phyloP scores from a whole-genome alignment of 78 protist genomes.

The Paratrimastix pyriformis region DNA sequence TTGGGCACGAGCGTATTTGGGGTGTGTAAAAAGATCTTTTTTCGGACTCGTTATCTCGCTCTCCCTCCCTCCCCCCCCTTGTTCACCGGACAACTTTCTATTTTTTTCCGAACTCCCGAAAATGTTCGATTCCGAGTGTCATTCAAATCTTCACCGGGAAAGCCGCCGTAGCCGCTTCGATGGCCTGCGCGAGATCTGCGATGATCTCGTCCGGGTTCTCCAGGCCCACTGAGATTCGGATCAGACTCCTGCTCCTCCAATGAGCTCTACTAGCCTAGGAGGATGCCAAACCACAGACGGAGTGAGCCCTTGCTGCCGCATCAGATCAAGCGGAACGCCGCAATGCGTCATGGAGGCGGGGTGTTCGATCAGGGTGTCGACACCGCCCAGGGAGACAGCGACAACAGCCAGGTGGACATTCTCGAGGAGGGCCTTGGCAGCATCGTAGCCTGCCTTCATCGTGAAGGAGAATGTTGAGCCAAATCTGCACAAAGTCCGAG shows the following conservation, averaged over 20 bases:
- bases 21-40: too few relatives aligned
- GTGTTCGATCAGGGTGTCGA: not conserved
- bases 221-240: constrained; percentile 34
- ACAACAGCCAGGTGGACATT: not conserved
- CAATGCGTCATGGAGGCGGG: constrained; percentile 69
- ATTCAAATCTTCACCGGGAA: too few relatives aligned
- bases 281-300: too few relatives aligned
- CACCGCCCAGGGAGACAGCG: constrained; percentile 6
- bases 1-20: too few relatives aligned
- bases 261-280: too few relatives aligned
- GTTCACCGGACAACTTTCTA: too few relatives aligned
- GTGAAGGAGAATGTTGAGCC: constrained; percentile 23
- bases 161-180: too few relatives aligned
- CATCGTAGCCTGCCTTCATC: constrained; percentile 22
- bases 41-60: too few relatives aligned
- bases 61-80: too few relatives aligned
- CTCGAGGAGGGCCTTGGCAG: not conserved
- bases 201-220: constrained; percentile 28
- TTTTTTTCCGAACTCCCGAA: too few relatives aligned
- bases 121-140: too few relatives aligned
- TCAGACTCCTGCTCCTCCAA: too few relatives aligned
- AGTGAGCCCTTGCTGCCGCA: constrained; percentile 1
- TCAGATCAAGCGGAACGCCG: constrained; percentile 47
- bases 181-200: constrained; percentile 22
- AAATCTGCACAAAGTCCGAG: constrained; percentile 35